phyloP scores from a whole-genome alignment of 2,329 filamentous ascomycete species.

The Diplodia corticola region DNA sequence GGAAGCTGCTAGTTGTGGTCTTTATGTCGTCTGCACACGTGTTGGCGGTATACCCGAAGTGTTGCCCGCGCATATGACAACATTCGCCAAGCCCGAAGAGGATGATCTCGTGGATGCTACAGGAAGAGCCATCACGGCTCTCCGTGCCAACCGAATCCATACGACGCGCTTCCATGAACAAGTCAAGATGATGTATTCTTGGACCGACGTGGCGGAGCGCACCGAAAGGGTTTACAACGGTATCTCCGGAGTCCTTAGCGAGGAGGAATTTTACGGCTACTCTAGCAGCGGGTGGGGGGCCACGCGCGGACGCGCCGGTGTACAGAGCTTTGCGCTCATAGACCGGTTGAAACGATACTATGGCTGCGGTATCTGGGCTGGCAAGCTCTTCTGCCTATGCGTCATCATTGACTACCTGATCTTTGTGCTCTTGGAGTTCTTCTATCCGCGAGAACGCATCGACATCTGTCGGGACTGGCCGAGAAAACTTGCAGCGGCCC shows the following conservation, averaged over 20 bases:
- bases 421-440: conserved; percentile 83
- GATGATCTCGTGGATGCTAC: conserved; percentile 91
- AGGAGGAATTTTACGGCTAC: conserved; percentile 85
- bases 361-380: conserved; percentile 96
- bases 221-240: conserved; percentile 96
- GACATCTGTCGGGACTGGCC: conserved; percentile 93
- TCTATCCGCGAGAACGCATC: conserved; percentile 79
- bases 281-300: conserved; percentile 70
- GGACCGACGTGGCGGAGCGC: conserved; percentile 90
- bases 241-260: conserved; percentile 80
- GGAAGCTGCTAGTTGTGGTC: conserved; percentile 89
- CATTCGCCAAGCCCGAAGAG: conserved; percentile 94
- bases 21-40: conserved; percentile 95
- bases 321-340: conserved; percentile 88
- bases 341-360: conserved; percentile 96
- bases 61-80: conserved; percentile 92
- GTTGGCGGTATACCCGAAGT: conserved; percentile 98
- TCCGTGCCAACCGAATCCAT: conserved; percentile 82
- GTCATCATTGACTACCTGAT: conserved; percentile 92
- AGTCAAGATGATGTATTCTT: conserved; percentile 98
- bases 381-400: conserved; percentile 94
- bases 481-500: conserved; percentile 58
- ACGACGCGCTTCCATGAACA: conserved; percentile 96
- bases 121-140: conserved; percentile 79
- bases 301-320: conserved; percentile 65